Base-by-base conservation (phyloP, 352 stramenopile genomes). In the Phytophthora sp. region DNA sequence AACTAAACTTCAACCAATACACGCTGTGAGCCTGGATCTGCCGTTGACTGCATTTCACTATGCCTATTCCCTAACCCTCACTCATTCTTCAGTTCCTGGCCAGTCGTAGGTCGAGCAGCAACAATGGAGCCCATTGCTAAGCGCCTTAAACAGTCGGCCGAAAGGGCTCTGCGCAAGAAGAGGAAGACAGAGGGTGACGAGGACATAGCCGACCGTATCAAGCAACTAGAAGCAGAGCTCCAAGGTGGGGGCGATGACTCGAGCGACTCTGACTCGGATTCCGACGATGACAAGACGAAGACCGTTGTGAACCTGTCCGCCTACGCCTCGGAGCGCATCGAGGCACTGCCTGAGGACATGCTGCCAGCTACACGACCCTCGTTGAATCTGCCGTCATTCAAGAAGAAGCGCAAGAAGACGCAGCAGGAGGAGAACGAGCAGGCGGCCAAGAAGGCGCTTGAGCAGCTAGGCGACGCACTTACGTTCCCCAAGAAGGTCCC, bases 111-210 rank as follows among this genome's bases (percentile, higher is more conserved):
- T n/a, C n/a, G n/a, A n/a, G 39, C 5, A n/a, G 20, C 20, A 60
- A 63, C 56, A 66, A 82, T 91, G 78, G 82, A 91, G 80, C 86
- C 86, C 56, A 94, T 94, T 64, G 84, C 86, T 4, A 94, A 94
- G 73, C 80, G 84, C 3, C 70, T 94, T n/a, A 80, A 82, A 64
- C 84, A 92, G 69, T 94, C 84, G 18, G 86, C 74, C 24, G 84
- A 92, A 64, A 83, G 66, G 26, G 79, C 76, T 59, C 58, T 94
- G 39, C 59, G 76, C 60, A 45, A 20, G 18, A 53, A 50, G n/a
- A 71, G 61, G 41, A 21, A 54, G 4, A 4, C 4, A 6, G 7
- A 56, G 9, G 27, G 69, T 16, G 71, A 82, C 11, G 81, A 93
- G 15, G 80, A 93, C 58, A 75, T 95, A 16, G 79, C 79, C 2